Evolutionary conservation across 2,329 filamentous ascomycete species (phyloP), one percentile per base, ranked within the genome.

Genomic region (Cladobotryum mycophilum): DNA sequence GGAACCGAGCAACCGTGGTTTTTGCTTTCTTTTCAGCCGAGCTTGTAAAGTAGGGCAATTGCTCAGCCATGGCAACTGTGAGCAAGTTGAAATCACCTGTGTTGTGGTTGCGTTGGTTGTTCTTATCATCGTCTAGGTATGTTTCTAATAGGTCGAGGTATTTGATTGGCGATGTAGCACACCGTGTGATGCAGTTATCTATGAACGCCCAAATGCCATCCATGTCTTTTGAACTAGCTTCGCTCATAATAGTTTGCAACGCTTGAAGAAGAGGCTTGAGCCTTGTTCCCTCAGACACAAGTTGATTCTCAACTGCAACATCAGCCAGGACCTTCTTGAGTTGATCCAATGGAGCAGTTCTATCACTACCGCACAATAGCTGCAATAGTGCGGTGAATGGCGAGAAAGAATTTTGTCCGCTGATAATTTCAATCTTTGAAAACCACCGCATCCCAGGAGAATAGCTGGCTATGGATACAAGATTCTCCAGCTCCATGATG

Each of bases 391-490:
- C 82, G n/a, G 81, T 80, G 55, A 90, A 89, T 0, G 87, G 86
- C 4, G 86, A 89, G 3, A 59, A 60, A 6, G 56, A 53, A 8
- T 55, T 55, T 15, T 60, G 59, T 37, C 80, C 71, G 1, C 68
- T 64, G n/a, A 86, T 72, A 1, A 76, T 76, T 56, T 86, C 80
- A 52, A 73, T 79, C 61, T 88, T 91, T 55, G 86, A 79, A 72
- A 93, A 96, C 92, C 92, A 97, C 55, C 86, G 83, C 84, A 96
- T 93, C 5, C 85, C 84, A 0, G 88, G 83, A 3, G 90, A 95
- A 59, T 85, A 82, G 55, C 83, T 81, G 3, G 91, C 89, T 63
- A 96, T 88, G 30, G 83, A 79, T 15, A 96, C 80, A 15, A 95
- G 74, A 64, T 92, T 88, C 64, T 90, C 85, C 25, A 96, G 72